These are phyloP conservation scores for Zea luxurians DNA, from an alignment of 176 grass and related monocot genomes.

Conservation along the genomic window DNA sequence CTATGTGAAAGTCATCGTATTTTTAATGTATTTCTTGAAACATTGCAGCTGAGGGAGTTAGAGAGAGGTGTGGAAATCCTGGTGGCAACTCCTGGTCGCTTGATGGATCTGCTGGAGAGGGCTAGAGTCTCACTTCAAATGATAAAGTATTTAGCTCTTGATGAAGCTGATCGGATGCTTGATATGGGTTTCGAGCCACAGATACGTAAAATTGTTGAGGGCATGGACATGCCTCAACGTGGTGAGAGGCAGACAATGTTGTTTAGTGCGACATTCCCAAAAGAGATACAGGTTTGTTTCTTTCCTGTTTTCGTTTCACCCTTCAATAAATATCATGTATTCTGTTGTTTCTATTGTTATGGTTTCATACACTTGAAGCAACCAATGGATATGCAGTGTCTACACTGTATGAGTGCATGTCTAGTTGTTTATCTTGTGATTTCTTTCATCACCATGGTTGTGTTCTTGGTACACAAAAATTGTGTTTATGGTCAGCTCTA, in stretches of 20 bases:
- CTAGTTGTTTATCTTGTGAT: neutral
- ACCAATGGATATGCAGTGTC: neutral
- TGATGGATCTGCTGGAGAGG: conserved; percentile 93
- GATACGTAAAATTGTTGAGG: conserved; percentile 95
- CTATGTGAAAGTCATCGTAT: neutral
- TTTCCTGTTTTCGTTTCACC: neutral
- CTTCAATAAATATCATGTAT: neutral
- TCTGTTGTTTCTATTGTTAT: neutral
- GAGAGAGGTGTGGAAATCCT: conserved; percentile 97
- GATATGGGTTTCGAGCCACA: conserved; percentile 99
- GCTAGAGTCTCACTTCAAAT: conserved; percentile 88
- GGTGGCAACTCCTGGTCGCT: conserved; percentile 93
- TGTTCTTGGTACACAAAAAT: neutral
- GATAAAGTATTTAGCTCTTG: conserved; percentile 79
- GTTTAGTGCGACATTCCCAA: conserved; percentile 97
- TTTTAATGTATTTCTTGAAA: conserved; percentile 8
- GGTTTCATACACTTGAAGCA: neutral
- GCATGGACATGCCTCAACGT: conserved; percentile 91
- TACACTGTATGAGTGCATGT: neutral
- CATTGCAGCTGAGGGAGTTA: conserved; percentile 75
- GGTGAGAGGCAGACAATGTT: conserved; percentile 92
- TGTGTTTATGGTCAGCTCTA: neutral
- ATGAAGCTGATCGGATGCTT: conserved; percentile 98
- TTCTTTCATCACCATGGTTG: neutral
- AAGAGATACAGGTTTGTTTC: conserved; percentile 81